Evolutionary conservation across 2,329 filamentous ascomycete genomes (phyloP).

Genomic region (Penicillium verrucosum): DNA sequence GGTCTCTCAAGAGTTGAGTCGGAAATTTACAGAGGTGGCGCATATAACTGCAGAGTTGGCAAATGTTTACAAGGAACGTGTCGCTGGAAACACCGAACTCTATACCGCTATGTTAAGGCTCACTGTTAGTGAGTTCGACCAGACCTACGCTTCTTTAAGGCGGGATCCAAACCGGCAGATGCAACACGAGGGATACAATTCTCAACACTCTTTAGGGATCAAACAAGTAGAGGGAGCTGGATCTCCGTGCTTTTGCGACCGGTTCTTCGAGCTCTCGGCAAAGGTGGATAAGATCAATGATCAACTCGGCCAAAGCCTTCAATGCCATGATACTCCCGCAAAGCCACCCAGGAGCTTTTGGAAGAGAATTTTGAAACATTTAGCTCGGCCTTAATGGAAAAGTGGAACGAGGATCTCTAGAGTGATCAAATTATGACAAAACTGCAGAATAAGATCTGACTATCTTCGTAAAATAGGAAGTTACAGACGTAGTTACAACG

Average conservation of each 20-base stretch:
- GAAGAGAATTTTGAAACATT: conserved; percentile 1
- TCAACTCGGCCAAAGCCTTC: not conserved
- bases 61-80: not conserved
- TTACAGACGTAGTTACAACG: too few relatives aligned
- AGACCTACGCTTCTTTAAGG: not conserved
- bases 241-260: not conserved
- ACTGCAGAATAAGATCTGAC: not conserved
- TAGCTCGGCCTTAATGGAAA: not conserved
- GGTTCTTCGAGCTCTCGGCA: not conserved
- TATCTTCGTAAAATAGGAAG: too few relatives aligned
- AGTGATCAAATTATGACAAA: not conserved
- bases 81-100: not conserved
- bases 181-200: not conserved
- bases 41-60: not conserved
- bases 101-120: not conserved
- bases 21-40: not conserved
- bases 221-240: not conserved
- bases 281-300: not conserved
- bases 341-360: not conserved
- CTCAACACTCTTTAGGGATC: not conserved
- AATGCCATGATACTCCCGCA: not conserved
- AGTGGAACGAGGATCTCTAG: too few relatives aligned
- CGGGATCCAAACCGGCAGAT: not conserved
- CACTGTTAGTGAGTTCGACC: not conserved
- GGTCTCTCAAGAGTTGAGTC: not conserved